Evolutionary conservation across 2,329 filamentous ascomycete species (phyloP).

Genomic region (Diaporthe caulivora): DNA sequence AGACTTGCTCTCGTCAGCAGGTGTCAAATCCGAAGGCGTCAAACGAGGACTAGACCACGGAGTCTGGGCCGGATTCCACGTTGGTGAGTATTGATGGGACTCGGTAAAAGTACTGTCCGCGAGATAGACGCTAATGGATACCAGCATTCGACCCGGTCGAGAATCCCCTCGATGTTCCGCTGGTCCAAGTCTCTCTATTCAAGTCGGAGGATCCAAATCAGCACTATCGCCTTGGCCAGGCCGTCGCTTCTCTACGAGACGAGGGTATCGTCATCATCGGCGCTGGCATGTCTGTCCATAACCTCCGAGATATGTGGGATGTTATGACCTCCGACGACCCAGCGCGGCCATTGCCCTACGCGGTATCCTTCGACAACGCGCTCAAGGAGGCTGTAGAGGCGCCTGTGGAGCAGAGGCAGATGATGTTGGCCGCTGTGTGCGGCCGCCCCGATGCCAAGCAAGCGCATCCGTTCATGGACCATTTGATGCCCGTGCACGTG

Average conservation of each 20-base stretch:
- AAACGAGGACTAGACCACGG: conserved; percentile 80
- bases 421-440: conserved; percentile 54
- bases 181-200: conserved; percentile 81
- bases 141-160: conserved; percentile 69
- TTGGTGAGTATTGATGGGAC: conserved; percentile 46
- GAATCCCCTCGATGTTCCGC: conserved; percentile 74
- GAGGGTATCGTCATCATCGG: conserved; percentile 77
- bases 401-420: conserved; percentile 52
- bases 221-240: conserved; percentile 77
- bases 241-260: conserved; percentile 74
- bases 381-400: conserved; percentile 73
- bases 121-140: neutral
- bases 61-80: conserved; percentile 77
- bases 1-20: conserved; percentile 63
- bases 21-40: conserved; percentile 70
- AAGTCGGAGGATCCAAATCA: conserved; percentile 71
- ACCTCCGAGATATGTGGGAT: conserved; percentile 66
- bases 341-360: conserved; percentile 64
- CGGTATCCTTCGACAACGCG: conserved; percentile 74
- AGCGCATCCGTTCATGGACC: conserved; percentile 63
- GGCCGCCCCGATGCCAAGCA: conserved; percentile 59
- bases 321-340: conserved; percentile 56
- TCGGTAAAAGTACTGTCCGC: conserved; percentile 40
- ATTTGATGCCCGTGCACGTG: conserved; percentile 62
- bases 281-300: conserved; percentile 82